Evolutionary conservation across 345 rosid species (phyloP).

Genomic region (Eucalyptus dawsonii): DNA sequence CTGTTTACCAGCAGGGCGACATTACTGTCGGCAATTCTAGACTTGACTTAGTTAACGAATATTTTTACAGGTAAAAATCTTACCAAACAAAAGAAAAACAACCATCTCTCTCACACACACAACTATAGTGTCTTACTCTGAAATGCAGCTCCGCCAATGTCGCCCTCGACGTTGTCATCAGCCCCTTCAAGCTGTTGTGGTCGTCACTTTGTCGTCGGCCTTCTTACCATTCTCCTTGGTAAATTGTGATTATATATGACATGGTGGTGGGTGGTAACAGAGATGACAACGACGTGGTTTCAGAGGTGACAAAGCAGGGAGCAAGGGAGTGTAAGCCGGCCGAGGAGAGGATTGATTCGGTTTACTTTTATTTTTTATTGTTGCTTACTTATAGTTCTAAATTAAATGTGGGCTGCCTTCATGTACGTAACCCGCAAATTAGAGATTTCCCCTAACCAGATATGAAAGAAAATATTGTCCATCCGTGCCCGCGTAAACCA

Average conservation of each 20-base stretch:
- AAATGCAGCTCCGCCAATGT: neutral
- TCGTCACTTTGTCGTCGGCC: neutral
- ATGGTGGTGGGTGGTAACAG: neutral
- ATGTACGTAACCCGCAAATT: neutral
- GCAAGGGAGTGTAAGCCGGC: neutral
- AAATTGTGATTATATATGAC: neutral
- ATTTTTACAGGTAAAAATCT: neutral
- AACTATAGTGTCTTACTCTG: neutral
- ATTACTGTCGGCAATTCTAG: neutral
- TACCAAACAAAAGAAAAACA: neutral
- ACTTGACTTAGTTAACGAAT: too few relatives aligned
- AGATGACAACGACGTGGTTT: neutral
- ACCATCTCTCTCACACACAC: neutral
- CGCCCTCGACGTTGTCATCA: neutral
- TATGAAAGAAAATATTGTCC: neutral
- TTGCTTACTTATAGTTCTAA: neutral
- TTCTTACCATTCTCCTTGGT: neutral
- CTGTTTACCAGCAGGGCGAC: neutral
- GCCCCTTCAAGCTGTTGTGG: neutral
- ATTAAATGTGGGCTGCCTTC: neutral
- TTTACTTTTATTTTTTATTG: neutral
- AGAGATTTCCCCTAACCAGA: neutral
- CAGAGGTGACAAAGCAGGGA: neutral
- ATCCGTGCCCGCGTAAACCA: neutral
- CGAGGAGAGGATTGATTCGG: neutral